Evolutionary conservation across 2,329 filamentous ascomycete species (phyloP).

Genomic region (Colletotrichum higginsianum): DNA sequence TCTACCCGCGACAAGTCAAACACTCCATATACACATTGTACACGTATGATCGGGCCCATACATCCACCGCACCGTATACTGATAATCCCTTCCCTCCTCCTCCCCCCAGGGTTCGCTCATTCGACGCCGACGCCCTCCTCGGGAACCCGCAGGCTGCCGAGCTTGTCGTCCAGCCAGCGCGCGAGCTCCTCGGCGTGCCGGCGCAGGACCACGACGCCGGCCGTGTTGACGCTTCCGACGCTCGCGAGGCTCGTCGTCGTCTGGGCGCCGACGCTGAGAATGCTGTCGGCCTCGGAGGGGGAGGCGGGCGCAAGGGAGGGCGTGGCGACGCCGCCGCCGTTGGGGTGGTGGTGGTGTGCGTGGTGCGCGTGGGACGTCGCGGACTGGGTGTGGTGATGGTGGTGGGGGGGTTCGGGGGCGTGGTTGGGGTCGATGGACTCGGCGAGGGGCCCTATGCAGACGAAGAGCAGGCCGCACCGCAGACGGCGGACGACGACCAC

Average conservation of each 20-base stretch:
- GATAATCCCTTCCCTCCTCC: no score
- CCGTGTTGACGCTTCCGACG: constrained; percentile 56
- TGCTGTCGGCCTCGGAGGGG: constrained; percentile 63
- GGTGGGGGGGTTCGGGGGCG: constrained; percentile 41
- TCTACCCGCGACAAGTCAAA: not conserved
- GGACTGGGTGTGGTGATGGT: constrained; percentile 26
- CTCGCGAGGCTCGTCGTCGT: constrained; percentile 60
- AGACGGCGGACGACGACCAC: constrained; percentile 73
- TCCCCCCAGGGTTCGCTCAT: constrained; percentile 8
- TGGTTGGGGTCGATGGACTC: constrained; percentile 44
- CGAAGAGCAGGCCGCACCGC: constrained; percentile 72
- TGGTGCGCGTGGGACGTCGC: constrained; percentile 22
- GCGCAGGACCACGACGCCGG: constrained; percentile 66
- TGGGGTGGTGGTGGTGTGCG: constrained; percentile 32
- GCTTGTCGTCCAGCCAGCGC: constrained; percentile 72
- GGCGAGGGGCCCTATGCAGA: constrained; percentile 68
- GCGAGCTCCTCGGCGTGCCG: constrained; percentile 73
- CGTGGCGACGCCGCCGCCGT: constrained; percentile 48
- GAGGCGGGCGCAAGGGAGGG: constrained; percentile 48
- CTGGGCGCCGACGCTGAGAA: constrained; percentile 61
- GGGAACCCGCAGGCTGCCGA: constrained; percentile 67
- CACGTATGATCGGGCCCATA: not conserved
- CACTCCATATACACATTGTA: not conserved
- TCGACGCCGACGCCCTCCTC: constrained; percentile 64
- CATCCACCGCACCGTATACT: no score